Evolutionary conservation across 2,329 filamentous ascomycete species (phyloP).

Genomic region (Aspergillus pseudoglaucus): DNA sequence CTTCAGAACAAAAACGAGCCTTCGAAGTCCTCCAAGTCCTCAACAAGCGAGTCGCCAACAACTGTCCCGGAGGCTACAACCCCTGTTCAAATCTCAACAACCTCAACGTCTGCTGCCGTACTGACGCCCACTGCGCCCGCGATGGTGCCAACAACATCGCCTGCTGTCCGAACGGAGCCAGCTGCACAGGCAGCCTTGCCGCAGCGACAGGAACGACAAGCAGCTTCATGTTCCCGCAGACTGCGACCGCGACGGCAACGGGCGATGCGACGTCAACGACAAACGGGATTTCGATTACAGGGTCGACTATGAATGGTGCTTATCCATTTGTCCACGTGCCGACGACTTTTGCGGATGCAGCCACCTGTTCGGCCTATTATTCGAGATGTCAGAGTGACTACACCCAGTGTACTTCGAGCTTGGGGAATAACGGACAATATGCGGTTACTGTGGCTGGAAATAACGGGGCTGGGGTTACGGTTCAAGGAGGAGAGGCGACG

Average conservation of each 20-base stretch:
- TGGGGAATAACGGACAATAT: constrained; percentile 40
- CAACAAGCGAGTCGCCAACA: constrained; percentile 22
- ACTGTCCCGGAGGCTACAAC: constrained; percentile 48
- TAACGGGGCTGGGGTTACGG: constrained; percentile 44
- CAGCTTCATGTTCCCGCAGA: constrained; percentile 31
- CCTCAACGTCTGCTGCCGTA: constrained; percentile 50
- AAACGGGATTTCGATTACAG: constrained; percentile 21
- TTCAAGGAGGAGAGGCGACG: constrained; percentile 38
- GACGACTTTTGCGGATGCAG: constrained; percentile 47
- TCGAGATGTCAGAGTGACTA: constrained; percentile 46
- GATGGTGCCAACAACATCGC: constrained; percentile 54
- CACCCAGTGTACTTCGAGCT: constrained; percentile 35
- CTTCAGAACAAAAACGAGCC: constrained; percentile 18
- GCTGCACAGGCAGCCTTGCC: constrained; percentile 52
- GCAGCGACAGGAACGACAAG: constrained; percentile 17
- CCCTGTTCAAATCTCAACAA: constrained; percentile 49
- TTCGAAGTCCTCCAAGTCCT: constrained; percentile 27
- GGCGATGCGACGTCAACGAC: constrained; percentile 21
- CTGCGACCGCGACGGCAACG: constrained; percentile 22
- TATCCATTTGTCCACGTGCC: constrained; percentile 50
- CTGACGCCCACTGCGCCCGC: constrained; percentile 48
- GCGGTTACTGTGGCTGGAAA: constrained; percentile 47
- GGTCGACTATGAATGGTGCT: constrained; percentile 42
- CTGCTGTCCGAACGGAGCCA: constrained; percentile 54
- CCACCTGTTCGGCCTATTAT: constrained; percentile 49